Conservation (phyloP, 1,284 basidiomycete genomes). For the Entoloma clypeatum region DNA sequence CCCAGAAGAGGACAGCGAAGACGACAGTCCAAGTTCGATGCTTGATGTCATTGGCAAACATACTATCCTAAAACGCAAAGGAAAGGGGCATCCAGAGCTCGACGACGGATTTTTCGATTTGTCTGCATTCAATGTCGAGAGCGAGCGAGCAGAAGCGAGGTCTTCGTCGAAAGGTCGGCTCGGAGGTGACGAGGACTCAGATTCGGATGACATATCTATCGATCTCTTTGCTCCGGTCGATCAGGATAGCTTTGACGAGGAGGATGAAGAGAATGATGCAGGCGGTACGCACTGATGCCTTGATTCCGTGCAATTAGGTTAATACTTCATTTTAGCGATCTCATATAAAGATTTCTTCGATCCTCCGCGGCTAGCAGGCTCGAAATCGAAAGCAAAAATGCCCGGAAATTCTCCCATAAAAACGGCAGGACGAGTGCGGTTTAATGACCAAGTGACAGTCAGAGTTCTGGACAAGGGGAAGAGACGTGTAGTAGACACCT, state of each 20-base stretch:
- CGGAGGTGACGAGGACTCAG: constrained; percentile 56
- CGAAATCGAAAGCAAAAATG: constrained; percentile 18
- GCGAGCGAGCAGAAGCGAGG: constrained; percentile 75
- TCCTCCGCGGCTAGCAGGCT: constrained; percentile 38
- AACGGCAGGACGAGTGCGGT: constrained; percentile 58
- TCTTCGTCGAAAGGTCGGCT: constrained; percentile 59
- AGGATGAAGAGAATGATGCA: constrained; percentile 35
- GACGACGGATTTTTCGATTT: constrained; percentile 95
- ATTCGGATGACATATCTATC: constrained; percentile 49
- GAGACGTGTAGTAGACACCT: constrained; percentile 55
- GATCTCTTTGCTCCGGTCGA: constrained; percentile 72
- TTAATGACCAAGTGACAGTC: constrained; percentile 77
- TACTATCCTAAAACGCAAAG: constrained; percentile 15
- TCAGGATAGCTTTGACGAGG: constrained; percentile 37
- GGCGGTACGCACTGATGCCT: constrained; percentile 35
- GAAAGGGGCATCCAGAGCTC: constrained; percentile 53
- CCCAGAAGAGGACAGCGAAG: constrained; percentile 44
- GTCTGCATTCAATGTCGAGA: constrained; percentile 84
- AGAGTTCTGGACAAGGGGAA: constrained; percentile 72
- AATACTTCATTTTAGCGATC: constrained; percentile 39
- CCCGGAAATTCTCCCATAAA: constrained; percentile 19
- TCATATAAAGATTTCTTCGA: constrained; percentile 77
- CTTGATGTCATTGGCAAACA: background rate
- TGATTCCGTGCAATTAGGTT: constrained; percentile 3
- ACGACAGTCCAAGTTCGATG: constrained; percentile 20